These are phyloP conservation scores for Sporisorium reilianum DNA, from an alignment of 1,284 basidiomycete species.

Conservation along the genomic window DNA sequence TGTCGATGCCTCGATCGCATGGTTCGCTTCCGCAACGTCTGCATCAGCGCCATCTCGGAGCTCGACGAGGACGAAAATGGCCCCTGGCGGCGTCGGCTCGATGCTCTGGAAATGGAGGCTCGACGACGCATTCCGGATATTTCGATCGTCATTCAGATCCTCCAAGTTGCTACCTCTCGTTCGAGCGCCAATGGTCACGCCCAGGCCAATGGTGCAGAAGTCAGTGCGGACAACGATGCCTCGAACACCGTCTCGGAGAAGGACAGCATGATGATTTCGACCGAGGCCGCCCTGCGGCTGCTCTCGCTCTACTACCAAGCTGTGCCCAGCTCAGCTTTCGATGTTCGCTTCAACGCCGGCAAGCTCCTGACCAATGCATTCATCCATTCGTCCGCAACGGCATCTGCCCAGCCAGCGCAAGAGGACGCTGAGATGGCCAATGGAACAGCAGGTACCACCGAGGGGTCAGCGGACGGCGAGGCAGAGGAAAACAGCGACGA, in stretches of 20 bases:
- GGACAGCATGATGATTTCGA: constrained; percentile 76
- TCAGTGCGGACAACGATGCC: constrained; percentile 18
- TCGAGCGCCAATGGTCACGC: constrained; percentile 7
- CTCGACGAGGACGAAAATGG: constrained; percentile 75
- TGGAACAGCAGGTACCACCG: background rate
- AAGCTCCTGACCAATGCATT: constrained; percentile 78
- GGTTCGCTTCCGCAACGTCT: constrained; percentile 32
- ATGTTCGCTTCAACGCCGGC: constrained; percentile 86
- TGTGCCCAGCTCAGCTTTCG: constrained; percentile 79
- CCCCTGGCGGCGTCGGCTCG: constrained; percentile 36
- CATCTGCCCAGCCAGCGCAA: background rate
- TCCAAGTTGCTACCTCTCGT: constrained; percentile 59
- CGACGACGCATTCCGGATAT: constrained; percentile 62
- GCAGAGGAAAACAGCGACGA: constrained; percentile 55
- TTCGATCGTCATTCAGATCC: constrained; percentile 68
- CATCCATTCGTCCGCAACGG: constrained; percentile 18
- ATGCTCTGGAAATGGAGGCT: constrained; percentile 47
- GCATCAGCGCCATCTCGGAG: constrained; percentile 72
- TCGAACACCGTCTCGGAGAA: constrained; percentile 19
- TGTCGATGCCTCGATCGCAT: constrained; percentile 54
- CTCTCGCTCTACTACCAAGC: constrained; percentile 85
- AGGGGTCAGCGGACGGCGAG: background rate
- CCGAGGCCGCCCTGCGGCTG: constrained; percentile 82
- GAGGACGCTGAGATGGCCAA: constrained; percentile 9
- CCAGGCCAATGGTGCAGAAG: background rate